Conservation (phyloP, 352 stramenopile species). For the Pythium phragmitis region DNA sequence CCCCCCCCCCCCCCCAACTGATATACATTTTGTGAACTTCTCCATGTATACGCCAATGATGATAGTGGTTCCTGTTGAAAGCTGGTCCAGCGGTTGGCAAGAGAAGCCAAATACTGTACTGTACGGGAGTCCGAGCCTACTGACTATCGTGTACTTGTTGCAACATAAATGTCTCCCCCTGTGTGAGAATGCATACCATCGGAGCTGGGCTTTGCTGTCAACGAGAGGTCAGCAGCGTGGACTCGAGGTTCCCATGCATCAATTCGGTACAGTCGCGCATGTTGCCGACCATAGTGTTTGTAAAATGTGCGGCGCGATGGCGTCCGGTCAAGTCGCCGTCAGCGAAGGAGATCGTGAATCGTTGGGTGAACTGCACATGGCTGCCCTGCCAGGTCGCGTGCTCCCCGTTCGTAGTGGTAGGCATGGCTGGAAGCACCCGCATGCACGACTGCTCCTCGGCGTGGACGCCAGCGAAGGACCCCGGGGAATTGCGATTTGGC, state of each 20-base stretch:
- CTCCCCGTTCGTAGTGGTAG: background rate
- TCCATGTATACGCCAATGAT: too few relatives aligned
- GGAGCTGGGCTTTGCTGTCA: too few relatives aligned
- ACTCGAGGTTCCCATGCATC: slow-evolving; percentile 13
- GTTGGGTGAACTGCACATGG: slow-evolving; percentile 5
- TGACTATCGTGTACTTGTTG: too few relatives aligned
- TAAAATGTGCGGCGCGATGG: background rate
- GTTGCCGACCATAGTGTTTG: slow-evolving; percentile 3
- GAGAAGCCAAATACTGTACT: too few relatives aligned
- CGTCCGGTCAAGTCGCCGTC: background rate
- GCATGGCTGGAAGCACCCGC: background rate
- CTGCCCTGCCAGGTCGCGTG: background rate
- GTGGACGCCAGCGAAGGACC: background rate
- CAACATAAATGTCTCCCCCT: too few relatives aligned
- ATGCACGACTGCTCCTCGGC: background rate
- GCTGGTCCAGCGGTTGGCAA: too few relatives aligned
- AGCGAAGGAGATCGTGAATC: slow-evolving; percentile 8
- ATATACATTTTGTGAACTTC: too few relatives aligned
- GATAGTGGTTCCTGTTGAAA: too few relatives aligned
- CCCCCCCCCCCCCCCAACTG: too few relatives aligned
- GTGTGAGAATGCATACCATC: too few relatives aligned
- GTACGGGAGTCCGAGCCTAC: too few relatives aligned
- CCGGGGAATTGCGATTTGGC: background rate
- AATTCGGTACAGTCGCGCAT: background rate
- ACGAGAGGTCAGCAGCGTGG: background rate